Base-by-base conservation (phyloP, 257 asterid species). In the Solanum clarkiae region DNA sequence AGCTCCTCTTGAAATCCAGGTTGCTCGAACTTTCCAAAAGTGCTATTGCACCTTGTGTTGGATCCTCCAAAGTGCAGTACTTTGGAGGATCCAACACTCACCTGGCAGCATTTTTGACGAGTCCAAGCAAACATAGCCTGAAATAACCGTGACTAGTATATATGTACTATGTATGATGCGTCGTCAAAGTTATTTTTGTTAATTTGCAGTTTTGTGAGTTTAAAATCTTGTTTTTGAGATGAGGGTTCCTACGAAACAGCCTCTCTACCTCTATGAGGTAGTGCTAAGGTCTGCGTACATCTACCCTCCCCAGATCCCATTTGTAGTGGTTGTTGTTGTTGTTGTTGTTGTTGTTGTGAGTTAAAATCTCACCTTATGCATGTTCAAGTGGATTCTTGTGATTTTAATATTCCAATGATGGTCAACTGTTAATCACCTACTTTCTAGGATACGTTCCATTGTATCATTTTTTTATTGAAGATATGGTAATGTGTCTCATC, bases 401-500 rank as follows among this genome's bases (percentile, higher is more conserved):
- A 71, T 42, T 45, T 49, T 65, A 80, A 29, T 62, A 24, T 29
- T 84, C 44, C 79, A 47, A 24, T 51, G 14, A 49, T 14, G 55
- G 84, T 72, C 85, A 62, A 87, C 84, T 59, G 62, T 59, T 47
- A 26, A 82, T 83, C 42, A 85, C 85, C 83, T 79, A 47, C 63
- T 83, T 55, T 81, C 65, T 87, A 80, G 83, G 71, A 84, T 86
- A 59, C 80, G 70, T 88, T 80, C 60, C 53, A 45, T 79, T 65
- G 47, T 26, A 62, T 69, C 26, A 84, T 86, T 87, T 82, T 84
- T 70, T 87, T 86, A 85, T 85, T 87, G 84, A 83, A 66, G 80
- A 59, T 83, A 80, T 84, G 86, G 85, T 89, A 81, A 84, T 84
- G 87, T 83, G 90, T 88, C 90, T 85, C 87, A 47, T 88, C 93